These are phyloP conservation scores for Metahyphopichia silvanorum DNA, from an alignment of 805 yeast genomes.

Conservation along the genomic window DNA sequence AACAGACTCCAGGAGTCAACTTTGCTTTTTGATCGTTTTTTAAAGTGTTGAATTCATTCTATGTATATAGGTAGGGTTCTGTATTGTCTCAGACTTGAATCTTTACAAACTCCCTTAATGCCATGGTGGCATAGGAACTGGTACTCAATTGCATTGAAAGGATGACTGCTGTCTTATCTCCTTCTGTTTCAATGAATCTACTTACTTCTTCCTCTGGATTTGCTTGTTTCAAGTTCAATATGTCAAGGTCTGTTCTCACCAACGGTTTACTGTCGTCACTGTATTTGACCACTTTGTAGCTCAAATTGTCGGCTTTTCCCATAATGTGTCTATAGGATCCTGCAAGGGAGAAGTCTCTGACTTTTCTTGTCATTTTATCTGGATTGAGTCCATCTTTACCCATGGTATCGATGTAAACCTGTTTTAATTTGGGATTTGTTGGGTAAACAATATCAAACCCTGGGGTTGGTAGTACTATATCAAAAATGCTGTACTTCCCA, in stretches of 20 bases:
- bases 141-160: slow-evolving; percentile 75
- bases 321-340: slow-evolving; percentile 84
- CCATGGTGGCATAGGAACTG: slow-evolving; percentile 97
- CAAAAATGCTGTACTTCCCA: slow-evolving; percentile 65
- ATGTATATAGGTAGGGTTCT: too few relatives aligned
- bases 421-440: slow-evolving; percentile 52
- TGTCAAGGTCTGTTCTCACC: slow-evolving; percentile 72
- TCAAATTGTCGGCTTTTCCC: slow-evolving; percentile 60
- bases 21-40: too few relatives aligned
- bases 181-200: slow-evolving; percentile 34
- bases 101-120: slow-evolving; percentile 84
- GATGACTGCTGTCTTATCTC: slow-evolving; percentile 62
- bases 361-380: slow-evolving; percentile 74
- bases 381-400: slow-evolving; percentile 80
- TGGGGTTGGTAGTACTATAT: slow-evolving; percentile 93
- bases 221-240: slow-evolving; percentile 23
- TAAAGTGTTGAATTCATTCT: too few relatives aligned
- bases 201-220: slow-evolving; percentile 11
- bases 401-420: slow-evolving; percentile 72
- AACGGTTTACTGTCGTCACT: slow-evolving; percentile 63
- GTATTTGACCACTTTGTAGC: slow-evolving; percentile 63
- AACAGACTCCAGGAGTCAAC: slow-evolving; percentile 45
- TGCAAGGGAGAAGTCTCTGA: slow-evolving; percentile 84
- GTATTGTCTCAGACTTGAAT: too few relatives aligned
- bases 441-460: slow-evolving; percentile 94